Evolutionary conservation across 352 stramenopile species (phyloP), one percentile per base, ranked within the genome.

Genomic region (Thalassiosira exigua): DNA sequence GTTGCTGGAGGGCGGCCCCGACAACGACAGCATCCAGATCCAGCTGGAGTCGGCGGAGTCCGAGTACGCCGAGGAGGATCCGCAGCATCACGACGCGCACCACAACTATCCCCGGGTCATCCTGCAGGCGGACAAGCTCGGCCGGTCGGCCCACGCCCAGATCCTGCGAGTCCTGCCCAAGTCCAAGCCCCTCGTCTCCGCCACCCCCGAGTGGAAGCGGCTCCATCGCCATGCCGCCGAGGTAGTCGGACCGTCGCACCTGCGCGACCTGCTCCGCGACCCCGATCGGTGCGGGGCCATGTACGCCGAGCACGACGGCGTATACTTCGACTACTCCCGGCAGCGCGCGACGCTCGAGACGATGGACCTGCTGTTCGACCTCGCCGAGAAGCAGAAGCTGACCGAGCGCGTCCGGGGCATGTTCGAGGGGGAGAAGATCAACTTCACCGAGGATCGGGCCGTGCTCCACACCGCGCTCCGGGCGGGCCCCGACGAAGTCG

Each of bases 401-500:
- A 84, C 85, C 1, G 82, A 90, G 48, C 89, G 91, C 39, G 85
- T 87, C 9, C 73, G 83, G 54, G 94, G 95, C 26, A 98, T 99
- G 89, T 93, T 93, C 30, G 90, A 69, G 3, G 97, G 97, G 33
- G 93, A 95, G 70, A 92, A 97, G 53, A 96, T 99, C 36, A 99
- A 99, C 84, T 90, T 84, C 21, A 99, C 97, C 0, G 97, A 99
- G 87, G 91, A 96, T 73, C 92, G 96, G 61, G 94, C 96, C 0
- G 97, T 98, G 14, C 91, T 98, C 75, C 97, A 99, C 91, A 96
- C 98, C 79, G 94, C 97, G 3, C 88, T 99, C 62, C n/a, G n/a
- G 92, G 97, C 24, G 95, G 96, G n/a, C n/a, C n/a, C n/a, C n/a
- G n/a, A n/a, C n/a, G n/a, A n/a, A n/a, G n/a, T n/a, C n/a, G n/a